Evolutionary conservation across 805 yeast genomes (phyloP), one percentile per base, ranked within the genome.

Genomic region (Zygosaccharomyces kombuchaensis): DNA sequence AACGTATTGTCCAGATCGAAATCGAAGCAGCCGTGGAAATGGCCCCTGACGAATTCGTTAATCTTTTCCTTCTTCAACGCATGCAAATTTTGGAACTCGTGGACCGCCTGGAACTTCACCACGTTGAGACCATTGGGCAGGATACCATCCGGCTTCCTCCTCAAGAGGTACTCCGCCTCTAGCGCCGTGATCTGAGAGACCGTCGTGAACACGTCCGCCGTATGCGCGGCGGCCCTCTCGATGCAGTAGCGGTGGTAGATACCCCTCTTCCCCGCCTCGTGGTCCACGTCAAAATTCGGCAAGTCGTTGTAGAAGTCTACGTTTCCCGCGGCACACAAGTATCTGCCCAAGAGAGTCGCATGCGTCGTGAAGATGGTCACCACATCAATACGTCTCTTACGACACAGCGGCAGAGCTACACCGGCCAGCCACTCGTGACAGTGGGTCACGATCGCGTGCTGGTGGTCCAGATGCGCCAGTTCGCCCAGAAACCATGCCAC

Each of bases 391-490:
- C 88, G 78, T 60, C 98, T 81, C 67, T 87, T 87, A 59, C 96
- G 76, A 66, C 96, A 89, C 46, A 91, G 73, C 0, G 99, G 97
- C 49, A 93, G 72, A 0, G 96, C 96, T 37, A 93, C 89, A 57
- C 98, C 97, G 1, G 99, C 97, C 47, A 91, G 76, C 99, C 99
- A 91, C 71, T 91, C 99, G 71, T 91, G 99, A 66, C 86, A 90
- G 63, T 91, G 99, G 46, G 93, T 82, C 50, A 91, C 82, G 42
- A 93, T 89, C 0, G 98, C 97, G 57, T 91, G 81, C 43, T 84
- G 84, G 19, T 81, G 77, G 65, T 93, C 96, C 58, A 82, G 80
- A 62, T 74, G 80, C n/a, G 87, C 87, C 63, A 87, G 76, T 67
- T 93, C 98, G 13, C 99, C 99, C 46, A 93, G 71, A 65, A 91